These are phyloP conservation scores for Trichosporon faecale DNA, from an alignment of 1,284 basidiomycete genomes.

Conservation along the genomic window DNA sequence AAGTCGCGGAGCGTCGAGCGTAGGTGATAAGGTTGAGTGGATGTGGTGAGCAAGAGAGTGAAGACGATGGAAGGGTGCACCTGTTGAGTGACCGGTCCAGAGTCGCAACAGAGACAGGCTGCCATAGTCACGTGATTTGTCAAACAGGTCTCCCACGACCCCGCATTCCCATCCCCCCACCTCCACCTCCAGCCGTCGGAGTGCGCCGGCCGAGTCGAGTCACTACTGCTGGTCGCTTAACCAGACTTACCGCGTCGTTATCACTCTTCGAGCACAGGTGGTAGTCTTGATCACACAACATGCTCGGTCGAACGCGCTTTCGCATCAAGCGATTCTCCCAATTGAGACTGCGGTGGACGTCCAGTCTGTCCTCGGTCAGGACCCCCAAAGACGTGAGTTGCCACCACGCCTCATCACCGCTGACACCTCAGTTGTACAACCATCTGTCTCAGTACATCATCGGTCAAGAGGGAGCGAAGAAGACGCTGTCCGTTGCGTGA, in stretches of 20 bases:
- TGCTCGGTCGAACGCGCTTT: constrained; percentile 15
- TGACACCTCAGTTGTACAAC: constrained; percentile 64
- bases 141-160: neutral
- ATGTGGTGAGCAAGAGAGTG: neutral
- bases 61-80: constrained; percentile 4
- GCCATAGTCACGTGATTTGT: neutral
- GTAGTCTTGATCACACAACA: neutral
- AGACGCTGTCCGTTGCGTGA: constrained; percentile 83
- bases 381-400: constrained; percentile 26
- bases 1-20: neutral
- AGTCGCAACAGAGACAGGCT: neutral
- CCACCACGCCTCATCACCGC: neutral
- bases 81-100: neutral
- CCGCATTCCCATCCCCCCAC: neutral
- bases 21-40: neutral
- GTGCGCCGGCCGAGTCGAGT: constrained; percentile 1
- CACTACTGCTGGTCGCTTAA: neutral
- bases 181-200: neutral
- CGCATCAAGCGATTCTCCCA: constrained; percentile 6
- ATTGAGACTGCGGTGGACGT: constrained; percentile 14
- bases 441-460: constrained; percentile 88
- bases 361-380: constrained; percentile 1
- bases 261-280: neutral
- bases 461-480: constrained; percentile 88
- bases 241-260: neutral